Evolutionary conservation across 1,139 yeast species (phyloP), one percentile per base, ranked within the genome.

Genomic region (Geotrichum bryndzae): DNA sequence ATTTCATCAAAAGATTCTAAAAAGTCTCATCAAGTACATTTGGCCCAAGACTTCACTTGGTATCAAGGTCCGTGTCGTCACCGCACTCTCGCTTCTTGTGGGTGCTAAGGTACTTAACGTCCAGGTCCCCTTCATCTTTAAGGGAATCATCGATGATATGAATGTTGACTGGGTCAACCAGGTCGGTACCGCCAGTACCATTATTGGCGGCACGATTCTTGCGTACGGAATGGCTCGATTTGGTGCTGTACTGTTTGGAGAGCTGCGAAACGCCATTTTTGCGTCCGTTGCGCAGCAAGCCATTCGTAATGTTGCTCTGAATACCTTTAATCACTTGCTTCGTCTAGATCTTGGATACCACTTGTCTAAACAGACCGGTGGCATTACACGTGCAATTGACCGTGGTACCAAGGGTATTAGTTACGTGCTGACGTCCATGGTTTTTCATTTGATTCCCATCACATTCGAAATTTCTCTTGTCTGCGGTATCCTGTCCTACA

Each of bases 391-490:
- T 65, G 98, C 99, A 0, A 94, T 94, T 69, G 99, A 94, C 71
- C 80, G 99, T 68, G 99, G 99, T 73, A 94, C 98, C 1, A 94
- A 94, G 69, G 99, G 99, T 76, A 94, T 94, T 60, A 87, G 96
- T 29, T 92, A 88, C 70, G 97, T 94, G 5, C 78, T 94, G 60
- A 86, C 90, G 51, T 97, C 99, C 2, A 89, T 94, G 96, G 97
- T 95, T 15, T 94, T 94, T 77, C 99, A 95, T 73, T 92, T 94
- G 38, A 80, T 94, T 54, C 99, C 99, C 6, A 88, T 94, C 50
- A 81, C 96, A 1, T 88, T 94, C 73, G 99, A 94, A 74, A 94
- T 94, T 60, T 82, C 89, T 3, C 86, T 94, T 64, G 99, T 94
- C 7, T 90, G 97, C 74, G 97, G 98, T 62, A 89, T 94, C 54